Conservation (phyloP, 805 yeast species). For the Nakazawaea ambrosiae region DNA sequence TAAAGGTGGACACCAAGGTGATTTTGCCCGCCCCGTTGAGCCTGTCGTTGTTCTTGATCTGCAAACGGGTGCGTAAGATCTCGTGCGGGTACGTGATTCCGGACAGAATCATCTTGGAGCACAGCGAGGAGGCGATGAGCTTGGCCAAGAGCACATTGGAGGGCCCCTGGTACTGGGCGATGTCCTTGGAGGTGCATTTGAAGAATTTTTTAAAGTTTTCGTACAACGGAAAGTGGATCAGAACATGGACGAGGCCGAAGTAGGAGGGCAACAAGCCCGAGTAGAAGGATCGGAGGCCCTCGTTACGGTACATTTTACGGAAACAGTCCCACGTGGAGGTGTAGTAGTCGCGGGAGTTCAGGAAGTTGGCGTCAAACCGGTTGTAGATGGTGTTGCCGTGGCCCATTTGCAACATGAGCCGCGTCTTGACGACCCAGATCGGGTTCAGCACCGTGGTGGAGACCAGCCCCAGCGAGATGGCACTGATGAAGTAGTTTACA, state of each 20-base stretch:
- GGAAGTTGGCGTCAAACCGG: conserved; percentile 17
- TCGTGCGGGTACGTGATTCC: conserved; percentile 93
- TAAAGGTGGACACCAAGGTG: conserved; percentile 25
- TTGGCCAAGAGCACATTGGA: conserved; percentile 24
- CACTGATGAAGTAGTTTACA: conserved; percentile 41
- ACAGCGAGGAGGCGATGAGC: conserved; percentile 60
- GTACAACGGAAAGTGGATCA: conserved; percentile 92
- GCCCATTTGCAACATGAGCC: conserved; percentile 81
- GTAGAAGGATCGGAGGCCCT: conserved; percentile 78
- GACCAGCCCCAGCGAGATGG: conserved; percentile 83
- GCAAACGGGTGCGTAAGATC: conserved; percentile 86
- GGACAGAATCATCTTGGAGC: conserved; percentile 85
- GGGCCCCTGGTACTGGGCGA: neutral
- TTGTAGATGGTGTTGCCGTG: conserved; percentile 32
- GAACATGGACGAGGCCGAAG: conserved; percentile 87
- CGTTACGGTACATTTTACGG: conserved; percentile 64
- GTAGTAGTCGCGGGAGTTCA: conserved; percentile 36
- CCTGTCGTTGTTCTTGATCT: conserved; percentile 33
- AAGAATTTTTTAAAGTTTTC: conserved; percentile 67
- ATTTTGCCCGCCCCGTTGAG: conserved; percentile 4
- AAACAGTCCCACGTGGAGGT: conserved; percentile 82
- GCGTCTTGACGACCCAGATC: conserved; percentile 94
- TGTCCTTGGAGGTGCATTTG: conserved; percentile 21
- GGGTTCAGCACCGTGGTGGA: conserved; percentile 88
- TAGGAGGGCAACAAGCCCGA: conserved; percentile 87